These are phyloP conservation scores for Durotheca rogersii DNA, from an alignment of 495 filamentous ascomycete species.

Conservation along the genomic window DNA sequence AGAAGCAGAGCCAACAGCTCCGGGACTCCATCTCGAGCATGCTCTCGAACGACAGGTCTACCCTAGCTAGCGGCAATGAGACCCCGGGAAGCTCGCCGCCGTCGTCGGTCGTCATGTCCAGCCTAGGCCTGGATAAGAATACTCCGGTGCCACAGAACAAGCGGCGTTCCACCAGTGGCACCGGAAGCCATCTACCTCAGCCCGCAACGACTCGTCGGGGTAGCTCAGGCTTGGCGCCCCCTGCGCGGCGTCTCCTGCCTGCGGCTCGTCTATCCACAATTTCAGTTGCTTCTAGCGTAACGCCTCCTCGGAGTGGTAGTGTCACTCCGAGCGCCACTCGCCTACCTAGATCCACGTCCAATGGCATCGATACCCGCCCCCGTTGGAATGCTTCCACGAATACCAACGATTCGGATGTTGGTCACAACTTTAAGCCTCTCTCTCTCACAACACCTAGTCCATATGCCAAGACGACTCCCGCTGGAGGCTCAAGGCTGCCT, in stretches of 20 bases:
- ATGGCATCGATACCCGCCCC: slow-evolving; percentile 59
- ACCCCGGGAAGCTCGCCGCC: slow-evolving; percentile 89
- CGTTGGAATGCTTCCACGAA: slow-evolving; percentile 80
- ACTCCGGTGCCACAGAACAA: slow-evolving; percentile 43
- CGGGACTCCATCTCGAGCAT: slow-evolving; percentile 94
- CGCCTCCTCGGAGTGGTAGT: slow-evolving; percentile 50
- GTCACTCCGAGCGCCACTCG: slow-evolving; percentile 59
- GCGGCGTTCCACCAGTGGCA: slow-evolving; percentile 44
- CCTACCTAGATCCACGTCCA: slow-evolving; percentile 50
- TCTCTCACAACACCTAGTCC: slow-evolving; percentile 62
- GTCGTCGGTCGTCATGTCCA: slow-evolving; percentile 77
- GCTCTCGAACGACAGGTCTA: slow-evolving; percentile 80
- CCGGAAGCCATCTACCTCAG: slow-evolving; percentile 44
- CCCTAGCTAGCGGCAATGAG: slow-evolving; percentile 67
- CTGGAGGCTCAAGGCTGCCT: slow-evolving; percentile 45
- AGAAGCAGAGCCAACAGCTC: slow-evolving; percentile 69
- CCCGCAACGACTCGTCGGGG: slow-evolving; percentile 39
- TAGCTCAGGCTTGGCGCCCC: slow-evolving; percentile 33
- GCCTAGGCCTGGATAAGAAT: slow-evolving; percentile 50
- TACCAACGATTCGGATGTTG: slow-evolving; percentile 63
- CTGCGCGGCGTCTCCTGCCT: slow-evolving; percentile 29
- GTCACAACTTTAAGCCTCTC: slow-evolving; percentile 69
- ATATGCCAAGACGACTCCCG: slow-evolving; percentile 52
- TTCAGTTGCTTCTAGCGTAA: slow-evolving; percentile 38
- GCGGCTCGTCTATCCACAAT: slow-evolving; percentile 41